These are phyloP conservation scores for Fusarium tjaetaba DNA, from an alignment of 2,329 filamentous ascomycete species.

Conservation along the genomic window DNA sequence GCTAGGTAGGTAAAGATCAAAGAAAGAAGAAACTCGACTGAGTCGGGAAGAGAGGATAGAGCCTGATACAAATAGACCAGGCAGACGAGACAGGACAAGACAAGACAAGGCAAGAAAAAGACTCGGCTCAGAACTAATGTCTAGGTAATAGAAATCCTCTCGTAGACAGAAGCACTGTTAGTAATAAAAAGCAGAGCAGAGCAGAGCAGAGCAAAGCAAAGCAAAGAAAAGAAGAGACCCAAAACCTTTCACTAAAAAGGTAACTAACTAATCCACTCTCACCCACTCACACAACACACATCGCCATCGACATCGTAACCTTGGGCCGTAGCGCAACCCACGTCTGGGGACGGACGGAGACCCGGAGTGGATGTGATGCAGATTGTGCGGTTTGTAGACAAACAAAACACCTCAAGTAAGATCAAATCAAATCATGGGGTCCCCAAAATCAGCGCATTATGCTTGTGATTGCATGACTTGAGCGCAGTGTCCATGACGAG, in stretches of 20 bases:
- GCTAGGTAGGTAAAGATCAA: neutral
- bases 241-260: constrained; percentile 11
- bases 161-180: constrained; percentile 18
- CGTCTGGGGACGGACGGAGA: constrained; percentile 41
- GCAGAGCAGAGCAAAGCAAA: neutral
- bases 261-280: neutral
- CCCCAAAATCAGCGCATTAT: constrained; percentile 41
- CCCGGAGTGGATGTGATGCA: constrained; percentile 27
- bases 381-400: neutral
- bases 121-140: constrained; percentile 9
- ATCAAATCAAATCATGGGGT: constrained; percentile 15
- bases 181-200: neutral
- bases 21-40: neutral
- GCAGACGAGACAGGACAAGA: neutral
- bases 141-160: constrained; percentile 19
- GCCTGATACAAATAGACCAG: constrained; percentile 27
- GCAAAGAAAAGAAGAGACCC: constrained; percentile 1
- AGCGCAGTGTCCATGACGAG: constrained; percentile 32
- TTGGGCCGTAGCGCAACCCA: constrained; percentile 29
- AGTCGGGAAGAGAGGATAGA: neutral
- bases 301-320: constrained; percentile 22
- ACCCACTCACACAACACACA: constrained; percentile 26
- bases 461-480: constrained; percentile 39
- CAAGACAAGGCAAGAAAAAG: neutral
- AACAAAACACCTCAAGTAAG: constrained; percentile 7